phyloP scores from a whole-genome alignment of 345 rosid genomes.

The Acer saccharum region DNA sequence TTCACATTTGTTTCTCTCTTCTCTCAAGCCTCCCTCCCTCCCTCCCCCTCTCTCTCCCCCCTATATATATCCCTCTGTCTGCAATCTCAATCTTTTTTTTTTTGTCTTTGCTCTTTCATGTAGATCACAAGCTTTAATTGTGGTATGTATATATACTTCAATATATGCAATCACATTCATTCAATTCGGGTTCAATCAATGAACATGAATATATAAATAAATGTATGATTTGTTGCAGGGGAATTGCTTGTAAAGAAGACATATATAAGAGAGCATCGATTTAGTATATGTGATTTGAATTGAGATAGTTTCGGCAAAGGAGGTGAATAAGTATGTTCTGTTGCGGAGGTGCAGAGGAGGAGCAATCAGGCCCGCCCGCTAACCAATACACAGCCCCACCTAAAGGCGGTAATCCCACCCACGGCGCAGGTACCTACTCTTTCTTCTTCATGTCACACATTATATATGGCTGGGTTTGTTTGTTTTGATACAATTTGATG shows the following conservation, averaged over 20 bases:
- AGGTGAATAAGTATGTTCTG: conserved; percentile 63
- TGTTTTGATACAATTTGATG: too few species aligned
- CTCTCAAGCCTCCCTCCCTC: not conserved
- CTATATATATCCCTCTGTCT: not conserved
- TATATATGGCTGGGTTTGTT: too few species aligned
- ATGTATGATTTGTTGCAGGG: conserved; percentile 15
- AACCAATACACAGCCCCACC: conserved; percentile 80
- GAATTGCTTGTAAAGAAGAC: not conserved
- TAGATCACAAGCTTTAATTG: conserved; percentile 8
- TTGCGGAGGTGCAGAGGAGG: conserved; percentile 92
- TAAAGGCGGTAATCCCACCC: conserved; percentile 50
- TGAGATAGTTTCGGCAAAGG: conserved; percentile 14
- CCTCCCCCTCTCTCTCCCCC: not conserved
- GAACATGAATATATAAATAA: not conserved
- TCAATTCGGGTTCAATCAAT: too few species aligned
- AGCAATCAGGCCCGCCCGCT: conserved; percentile 63
- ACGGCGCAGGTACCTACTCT: conserved; percentile 39
- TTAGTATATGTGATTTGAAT: conserved; percentile 20
- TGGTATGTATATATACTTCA: not conserved
- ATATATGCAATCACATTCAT: not conserved
- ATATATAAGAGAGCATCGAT: not conserved
- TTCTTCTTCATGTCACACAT: not conserved
- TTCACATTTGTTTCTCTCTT: not conserved
- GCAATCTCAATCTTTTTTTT: not conserved
- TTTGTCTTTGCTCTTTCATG: conserved; percentile 2